Evolutionary conservation across 495 filamentous ascomycete genomes (phyloP), one percentile per base, ranked within the genome.

Genomic region (Xylona heveae): DNA sequence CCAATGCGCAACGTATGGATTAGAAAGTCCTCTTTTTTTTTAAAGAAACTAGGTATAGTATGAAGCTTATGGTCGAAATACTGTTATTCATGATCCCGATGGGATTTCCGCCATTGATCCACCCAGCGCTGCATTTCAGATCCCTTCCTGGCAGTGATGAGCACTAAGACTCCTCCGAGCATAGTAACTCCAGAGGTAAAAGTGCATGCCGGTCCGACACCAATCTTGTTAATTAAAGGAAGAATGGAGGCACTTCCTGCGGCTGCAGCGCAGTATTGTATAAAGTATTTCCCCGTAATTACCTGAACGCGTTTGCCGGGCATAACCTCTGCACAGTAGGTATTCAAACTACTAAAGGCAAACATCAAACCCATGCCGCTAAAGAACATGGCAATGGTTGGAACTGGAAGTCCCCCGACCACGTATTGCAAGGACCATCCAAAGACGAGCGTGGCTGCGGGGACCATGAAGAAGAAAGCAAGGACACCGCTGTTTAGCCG

Each of bases 311-410:
- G 65, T 13, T 62, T 50, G 5, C 53, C 51, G 26, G 68, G 70
- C 73, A 78, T 76, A 8, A 79, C 74, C 43, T 82, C 75, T 3
- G 79, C 52, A 40, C 71, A 79, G 45, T 79, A 79, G 0, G 75
- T 79, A 46, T 80, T 80, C 17, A 80, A 43, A 33, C 58, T 63
- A 6, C 74, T 73, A 43, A 78, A 79, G 51, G 65, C 75, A 48
- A 80, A 76, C 1, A 79, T 54, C 48, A 79, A 73, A 0, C 67
- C 70, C 1, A 78, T 61, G 6, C 75, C 76, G 45, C 79, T 73
- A 3, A 73, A 22, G 42, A 78, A 80, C 58, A 80, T 72, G 33
- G 64, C 62, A 9, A 80, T 53, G 0, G 78, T 68, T 1, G 72
- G 71, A 4, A 79, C 50, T 3, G 70, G 59, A 19, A 82, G 63